Percentiles rank a stretch among this genome's conserved stretches.
These are phyloP conservation scores for Hypoxylon trugodes DNA, from an alignment of 495 filamentous ascomycete species.

Conservation along the genomic window DNA sequence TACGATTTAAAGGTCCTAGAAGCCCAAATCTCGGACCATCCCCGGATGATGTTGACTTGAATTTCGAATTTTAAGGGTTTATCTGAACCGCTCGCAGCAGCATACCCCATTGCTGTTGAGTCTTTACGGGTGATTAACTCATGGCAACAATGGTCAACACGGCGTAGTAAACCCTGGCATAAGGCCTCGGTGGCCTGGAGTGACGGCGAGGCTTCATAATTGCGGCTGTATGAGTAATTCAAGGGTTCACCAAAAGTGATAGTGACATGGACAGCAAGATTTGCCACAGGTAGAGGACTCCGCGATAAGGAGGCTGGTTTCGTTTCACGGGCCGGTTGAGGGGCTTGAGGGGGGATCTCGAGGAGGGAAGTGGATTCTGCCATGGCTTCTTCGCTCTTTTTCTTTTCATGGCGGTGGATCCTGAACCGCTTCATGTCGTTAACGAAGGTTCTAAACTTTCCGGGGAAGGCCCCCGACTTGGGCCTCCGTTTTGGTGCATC, in stretches of 20 bases:
- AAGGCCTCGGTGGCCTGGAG: conserved; percentile 51
- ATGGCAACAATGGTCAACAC: conserved; percentile 57
- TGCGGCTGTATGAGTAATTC: conserved; percentile 50
- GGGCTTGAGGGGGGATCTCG: conserved; percentile 5
- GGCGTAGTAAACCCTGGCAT: conserved; percentile 53
- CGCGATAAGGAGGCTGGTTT: conserved; percentile 25
- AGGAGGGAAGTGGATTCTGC: conserved; percentile 16
- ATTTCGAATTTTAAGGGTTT: conserved; percentile 57
- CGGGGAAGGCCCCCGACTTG: conserved; percentile 34
- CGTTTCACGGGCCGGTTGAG: conserved; percentile 17
- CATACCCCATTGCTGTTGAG: conserved; percentile 52
- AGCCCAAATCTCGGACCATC: conserved; percentile 52
- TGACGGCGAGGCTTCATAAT: conserved; percentile 50
- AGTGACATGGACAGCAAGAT: conserved; percentile 50
- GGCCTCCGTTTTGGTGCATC: conserved; percentile 21
- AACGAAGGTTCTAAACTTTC: conserved; percentile 41
- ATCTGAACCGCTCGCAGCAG: conserved; percentile 45
- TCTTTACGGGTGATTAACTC: conserved; percentile 59
- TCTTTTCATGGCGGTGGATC: conserved; percentile 33
- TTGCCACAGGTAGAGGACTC: conserved; percentile 30
- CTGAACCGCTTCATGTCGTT: conserved; percentile 41
- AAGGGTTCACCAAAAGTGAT: conserved; percentile 56
- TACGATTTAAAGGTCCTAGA: conserved; percentile 55
- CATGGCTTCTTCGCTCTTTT: conserved; percentile 17
- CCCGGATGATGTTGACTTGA: conserved; percentile 50